These are phyloP conservation scores for Tephrocybe sp. DNA, from an alignment of 768 basidiomycete genomes.

Conservation along the genomic window DNA sequence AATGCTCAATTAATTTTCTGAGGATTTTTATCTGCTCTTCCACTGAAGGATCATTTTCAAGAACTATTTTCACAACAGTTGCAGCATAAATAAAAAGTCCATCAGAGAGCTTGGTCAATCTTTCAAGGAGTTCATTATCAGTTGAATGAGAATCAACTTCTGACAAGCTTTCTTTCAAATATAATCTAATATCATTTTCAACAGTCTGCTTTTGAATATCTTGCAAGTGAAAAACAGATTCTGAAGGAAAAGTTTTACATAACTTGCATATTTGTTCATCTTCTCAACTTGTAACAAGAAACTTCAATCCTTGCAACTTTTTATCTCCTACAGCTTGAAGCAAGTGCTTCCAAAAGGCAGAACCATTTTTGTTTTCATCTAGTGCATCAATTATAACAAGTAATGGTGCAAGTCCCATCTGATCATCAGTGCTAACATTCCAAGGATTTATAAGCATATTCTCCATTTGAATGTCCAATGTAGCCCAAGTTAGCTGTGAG, in stretches of 20 bases:
- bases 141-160: neutral
- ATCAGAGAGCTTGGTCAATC: neutral
- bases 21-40: neutral
- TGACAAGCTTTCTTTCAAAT: neutral
- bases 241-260: neutral
- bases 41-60: neutral
- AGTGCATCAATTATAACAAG: neutral
- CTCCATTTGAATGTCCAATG: neutral
- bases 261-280: neutral
- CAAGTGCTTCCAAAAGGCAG: neutral
- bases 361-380: neutral
- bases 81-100: neutral
- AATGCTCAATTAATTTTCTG: neutral
- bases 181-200: neutral
- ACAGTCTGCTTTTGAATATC: neutral
- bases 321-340: neutral
- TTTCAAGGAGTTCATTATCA: neutral
- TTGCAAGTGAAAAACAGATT: neutral
- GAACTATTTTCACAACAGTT: neutral
- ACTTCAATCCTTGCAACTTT: neutral
- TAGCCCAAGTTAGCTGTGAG: neutral
- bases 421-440: neutral
- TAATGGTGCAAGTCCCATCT: neutral
- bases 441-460: neutral
- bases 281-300: neutral